phyloP scores from a whole-genome alignment of 331 rosid genomes.

The Quercus phellos region DNA sequence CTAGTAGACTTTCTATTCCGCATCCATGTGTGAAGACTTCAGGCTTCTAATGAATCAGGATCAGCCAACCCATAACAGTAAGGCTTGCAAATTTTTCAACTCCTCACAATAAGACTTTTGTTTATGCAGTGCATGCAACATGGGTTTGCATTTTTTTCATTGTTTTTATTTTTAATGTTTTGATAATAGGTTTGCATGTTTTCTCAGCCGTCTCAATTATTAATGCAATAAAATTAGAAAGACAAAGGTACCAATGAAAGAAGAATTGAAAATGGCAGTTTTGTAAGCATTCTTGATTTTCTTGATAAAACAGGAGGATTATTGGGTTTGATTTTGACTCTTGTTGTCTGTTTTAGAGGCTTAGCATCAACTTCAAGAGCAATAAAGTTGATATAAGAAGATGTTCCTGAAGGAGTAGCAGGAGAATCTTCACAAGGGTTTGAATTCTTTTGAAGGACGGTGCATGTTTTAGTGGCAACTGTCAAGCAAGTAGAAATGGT shows the following conservation, averaged over 20 bases:
- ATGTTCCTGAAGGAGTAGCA: conserved; percentile 8
- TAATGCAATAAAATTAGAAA: not conserved
- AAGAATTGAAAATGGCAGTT: not conserved
- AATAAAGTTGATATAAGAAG: not conserved
- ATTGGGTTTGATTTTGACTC: conserved; percentile 18
- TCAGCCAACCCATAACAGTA: too few relatives aligned
- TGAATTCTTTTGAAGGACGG: conserved; percentile 24
- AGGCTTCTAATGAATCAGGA: too few relatives aligned
- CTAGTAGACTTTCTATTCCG: too few relatives aligned
- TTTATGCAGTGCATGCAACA: not conserved
- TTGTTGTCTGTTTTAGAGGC: not conserved
- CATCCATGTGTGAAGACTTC: too few relatives aligned
- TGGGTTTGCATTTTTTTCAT: not conserved
- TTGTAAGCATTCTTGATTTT: not conserved
- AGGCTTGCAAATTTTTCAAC: not conserved
- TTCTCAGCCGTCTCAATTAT: not conserved
- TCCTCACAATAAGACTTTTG: too few relatives aligned
- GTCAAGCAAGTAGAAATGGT: conserved; percentile 12
- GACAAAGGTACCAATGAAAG: not conserved
- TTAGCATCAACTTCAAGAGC: too few relatives aligned
- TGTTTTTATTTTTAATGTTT: too few relatives aligned
- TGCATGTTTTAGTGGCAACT: conserved; percentile 25
- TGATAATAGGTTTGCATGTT: not conserved
- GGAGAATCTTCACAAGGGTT: conserved; percentile 20
- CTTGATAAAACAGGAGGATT: not conserved